Evolutionary conservation across 352 stramenopile species (phyloP).

Genomic region (Pythium periplocum): DNA sequence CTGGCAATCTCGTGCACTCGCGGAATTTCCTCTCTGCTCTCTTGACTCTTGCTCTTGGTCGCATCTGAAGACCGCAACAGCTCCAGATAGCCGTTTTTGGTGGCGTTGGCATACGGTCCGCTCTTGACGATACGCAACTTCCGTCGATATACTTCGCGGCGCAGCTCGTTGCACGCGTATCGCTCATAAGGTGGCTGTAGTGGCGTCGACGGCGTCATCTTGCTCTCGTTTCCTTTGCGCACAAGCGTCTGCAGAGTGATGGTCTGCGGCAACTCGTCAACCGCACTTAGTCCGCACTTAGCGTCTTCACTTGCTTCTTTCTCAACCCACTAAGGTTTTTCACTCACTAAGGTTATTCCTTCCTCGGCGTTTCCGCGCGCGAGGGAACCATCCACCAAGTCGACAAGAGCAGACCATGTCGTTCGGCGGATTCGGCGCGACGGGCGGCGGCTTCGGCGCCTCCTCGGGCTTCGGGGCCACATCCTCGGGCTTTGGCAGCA

Average conservation of each 20-base stretch:
- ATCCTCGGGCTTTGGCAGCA: constrained; percentile 14
- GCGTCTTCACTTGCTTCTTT: too few relatives aligned
- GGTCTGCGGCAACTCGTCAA: too few relatives aligned
- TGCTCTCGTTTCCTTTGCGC: too few relatives aligned
- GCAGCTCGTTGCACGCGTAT: constrained; percentile 15
- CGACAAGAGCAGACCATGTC: too few relatives aligned
- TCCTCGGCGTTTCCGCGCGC: too few relatives aligned
- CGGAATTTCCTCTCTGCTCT: too few relatives aligned
- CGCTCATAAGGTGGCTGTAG: constrained; percentile 17
- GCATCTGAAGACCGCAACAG: constrained; percentile 12
- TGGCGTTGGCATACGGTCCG: constrained; percentile 16
- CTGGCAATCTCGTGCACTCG: too few relatives aligned
- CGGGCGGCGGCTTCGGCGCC: constrained; percentile 4
- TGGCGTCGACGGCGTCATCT: neutral
- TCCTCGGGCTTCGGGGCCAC: constrained; percentile 9
- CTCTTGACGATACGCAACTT: constrained; percentile 21
- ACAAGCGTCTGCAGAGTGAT: too few relatives aligned
- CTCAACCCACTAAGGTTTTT: too few relatives aligned
- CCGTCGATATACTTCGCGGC: constrained; percentile 16
- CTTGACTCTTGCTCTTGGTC: neutral
- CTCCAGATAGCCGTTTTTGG: constrained; percentile 17
- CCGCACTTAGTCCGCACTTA: too few relatives aligned
- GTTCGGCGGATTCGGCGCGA: constrained; percentile 10
- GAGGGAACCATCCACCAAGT: too few relatives aligned
- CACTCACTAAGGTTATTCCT: too few relatives aligned